A percentile compares a stretch with the other conserved stretches of the same genome.
These are phyloP conservation scores for Aspergillus nomiae DNA, from an alignment of 2,329 filamentous ascomycete species.

Conservation along the genomic window DNA sequence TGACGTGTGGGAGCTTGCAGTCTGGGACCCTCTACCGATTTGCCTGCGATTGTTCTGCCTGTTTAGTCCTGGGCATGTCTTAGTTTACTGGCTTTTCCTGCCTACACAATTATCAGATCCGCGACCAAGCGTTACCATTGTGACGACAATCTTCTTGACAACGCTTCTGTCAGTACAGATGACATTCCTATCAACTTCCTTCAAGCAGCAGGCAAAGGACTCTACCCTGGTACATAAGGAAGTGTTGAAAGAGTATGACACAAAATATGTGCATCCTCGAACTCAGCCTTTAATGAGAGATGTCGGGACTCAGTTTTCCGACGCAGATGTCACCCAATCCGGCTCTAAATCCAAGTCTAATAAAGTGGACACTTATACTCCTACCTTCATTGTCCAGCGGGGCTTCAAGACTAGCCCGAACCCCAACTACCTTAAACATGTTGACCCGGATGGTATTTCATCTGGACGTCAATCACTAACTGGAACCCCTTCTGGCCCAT, in stretches of 20 bases:
- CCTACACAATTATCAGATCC: conserved; percentile 75
- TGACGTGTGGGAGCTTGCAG: conserved; percentile 91
- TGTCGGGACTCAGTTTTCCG: conserved; percentile 76
- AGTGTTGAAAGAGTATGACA: conserved; percentile 93
- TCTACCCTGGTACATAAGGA: conserved; percentile 82
- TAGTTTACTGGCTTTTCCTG: conserved; percentile 86
- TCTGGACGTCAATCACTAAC: conserved; percentile 42
- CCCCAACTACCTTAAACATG: conserved; percentile 72
- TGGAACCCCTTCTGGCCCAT: conserved; percentile 46
- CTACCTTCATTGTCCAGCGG: conserved; percentile 67
- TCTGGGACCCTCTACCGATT: conserved; percentile 91
- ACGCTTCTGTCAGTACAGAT: conserved; percentile 76
- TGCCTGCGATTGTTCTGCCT: conserved; percentile 81
- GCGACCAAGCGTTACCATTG: conserved; percentile 80
- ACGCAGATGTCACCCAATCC: conserved; percentile 38
- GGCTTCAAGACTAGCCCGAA: conserved; percentile 83
- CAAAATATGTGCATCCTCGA: conserved; percentile 88
- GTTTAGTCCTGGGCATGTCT: conserved; percentile 91
- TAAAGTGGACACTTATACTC: conserved; percentile 64
- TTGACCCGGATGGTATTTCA: conserved; percentile 64
- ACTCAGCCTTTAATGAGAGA: conserved; percentile 78
- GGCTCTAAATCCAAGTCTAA: conserved; percentile 48
- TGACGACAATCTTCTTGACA: conserved; percentile 78
- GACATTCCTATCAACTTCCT: conserved; percentile 70
- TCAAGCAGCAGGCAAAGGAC: conserved; percentile 84